Base-by-base conservation (phyloP, 2,329 filamentous ascomycete genomes). In the Bipolaris bicolor region DNA sequence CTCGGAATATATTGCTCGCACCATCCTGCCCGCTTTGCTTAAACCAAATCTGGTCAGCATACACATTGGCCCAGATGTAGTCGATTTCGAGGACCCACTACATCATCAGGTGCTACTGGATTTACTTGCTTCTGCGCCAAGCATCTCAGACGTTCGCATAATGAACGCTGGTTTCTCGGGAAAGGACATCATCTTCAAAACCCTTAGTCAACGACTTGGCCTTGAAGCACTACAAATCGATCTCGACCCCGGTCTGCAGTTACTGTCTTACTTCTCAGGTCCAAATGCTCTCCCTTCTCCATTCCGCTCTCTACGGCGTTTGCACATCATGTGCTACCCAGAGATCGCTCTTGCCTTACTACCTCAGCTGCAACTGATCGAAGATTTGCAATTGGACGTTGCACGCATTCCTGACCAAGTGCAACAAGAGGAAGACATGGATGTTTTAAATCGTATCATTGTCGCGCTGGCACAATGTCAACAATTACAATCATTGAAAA, bases 301-400 rank as follows among this genome's bases (percentile, higher is more conserved):
- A 2, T 72, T 76, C 45, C 37, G 58, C 13, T 63, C 62, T 3
- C 52, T 76, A 7, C 66, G 58, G 20, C 60, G 64, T 2, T 52
- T 73, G 16, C 62, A 63, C 7, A 61, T 74, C 22, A 71, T 71
- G 57, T 73, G 70, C 43, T 74, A 74, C 36, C 72, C 72, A 1
- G 72, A 75, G 26, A 60, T 74, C 22, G 70, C 69, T 5, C 56
- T 70, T 7, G 65, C 70, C 3, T 62, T 76, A 2, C 62, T 66
- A 10, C 24, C 41, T 0, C 70, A 73, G 41, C 60, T 76, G 3
- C 51, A 46, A 3, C 9, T 36, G 3, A 31, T 76, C 16, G 63
- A 72, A 44, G 62, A 72, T 11, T 39, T 76, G 29, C 65, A 71
- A 16, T 31, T 76, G 16, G 69, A 71, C 29, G 54, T 75, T n/a